Evolutionary conservation across 441 rosid species (phyloP), one percentile per base, ranked within the genome.

Genomic region (Aquilaria agallochum): DNA sequence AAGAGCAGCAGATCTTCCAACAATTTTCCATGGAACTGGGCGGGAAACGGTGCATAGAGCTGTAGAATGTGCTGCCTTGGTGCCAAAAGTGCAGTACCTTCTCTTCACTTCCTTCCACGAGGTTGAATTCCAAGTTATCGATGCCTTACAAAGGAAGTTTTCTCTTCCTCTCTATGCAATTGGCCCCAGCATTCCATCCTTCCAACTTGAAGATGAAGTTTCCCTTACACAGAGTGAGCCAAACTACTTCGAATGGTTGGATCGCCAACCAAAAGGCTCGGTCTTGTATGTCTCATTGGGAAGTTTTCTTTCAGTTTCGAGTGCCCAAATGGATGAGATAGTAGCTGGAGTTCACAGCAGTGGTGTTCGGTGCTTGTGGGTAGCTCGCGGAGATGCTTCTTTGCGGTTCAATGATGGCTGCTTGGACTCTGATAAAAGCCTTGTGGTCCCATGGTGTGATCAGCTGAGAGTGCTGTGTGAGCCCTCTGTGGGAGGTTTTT

Each of bases 201-300:
- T 68, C 51, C 6, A n/a, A 11, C 15, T 48, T 48, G 12, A 48
- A 11, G 9, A 48, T 36, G 42, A 36, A 36, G 42, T 0, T 4
- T 36, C 42, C 3, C 42, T 36, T 36, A 14, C 12, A 20, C 48
- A 36, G 9, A 15, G 2, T 5, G 49, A 52, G n/a, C 50, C 50
- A 0, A 36, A 72, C 33, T 74, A 74, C 53, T 5, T 73, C 11
- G n/a, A 58, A 9, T 83, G 86, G 84, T 74, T 81, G 12, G 74
- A 78, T 58, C 31, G 53, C 31, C 84, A 81, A 49, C 83, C 87
- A 2, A 30, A 32, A 11, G 11, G 45, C 31, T 82, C 85, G 2
- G 84, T 85, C 3, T 20, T 85, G 14, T 78, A 82, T 30, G 50
- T 82, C 15, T 78, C 90, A n/a, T 61, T 74, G 40, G 87, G 87